Base-by-base conservation (phyloP, 805 yeast genomes). In the Candida railenensis region DNA sequence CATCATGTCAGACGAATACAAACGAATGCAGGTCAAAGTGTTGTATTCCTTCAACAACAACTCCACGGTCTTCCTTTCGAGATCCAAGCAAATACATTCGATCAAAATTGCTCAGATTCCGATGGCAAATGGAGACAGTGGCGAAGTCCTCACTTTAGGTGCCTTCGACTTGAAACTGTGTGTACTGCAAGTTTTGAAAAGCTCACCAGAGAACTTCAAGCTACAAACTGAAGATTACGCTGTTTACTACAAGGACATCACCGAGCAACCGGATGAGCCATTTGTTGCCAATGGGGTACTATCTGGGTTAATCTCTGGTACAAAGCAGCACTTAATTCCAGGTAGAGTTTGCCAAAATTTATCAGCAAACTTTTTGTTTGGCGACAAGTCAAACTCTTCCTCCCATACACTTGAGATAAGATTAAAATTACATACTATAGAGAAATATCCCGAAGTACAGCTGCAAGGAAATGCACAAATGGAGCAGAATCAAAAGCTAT, bases 311-410 rank as follows among this genome's bases (percentile, higher is more conserved):
- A 50, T 69, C 16, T 38, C 55, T 22, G 51, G 63, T 30, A 44
- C 64, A 3, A 58, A 63, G 34, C 54, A 53, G 19, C 57, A 57
- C 42, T 50, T 68, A 25, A 67, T 74, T 3, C 71, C 83, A 3
- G 79, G 85, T 11, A 73, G 85, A 46, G 81, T 82, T 32, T 81
- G 85, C 53, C 80, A 79, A 46, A 82, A 77, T 55, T 69, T 82
- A 44, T 71, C 81, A 22, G 75, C 78, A 41, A 61, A 79, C 54
- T 67, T 59, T 40, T 50, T 64, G 16, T 64, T 64, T 56, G 69
- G 69, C 56, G 73, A 65, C 62, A 69, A 57, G 52, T 61, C 65
- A 48, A 55, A 61, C 53, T 34, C 53, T 5, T 63, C 77, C 11
- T 62, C 74, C 1, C 76, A 80, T 48, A 82, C 86, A 2, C 61